A percentile compares a stretch with the other conserved stretches of the same genome.
These are phyloP conservation scores for Epichloe brachyelytri DNA, from an alignment of 2,329 filamentous ascomycete species.

Conservation along the genomic window DNA sequence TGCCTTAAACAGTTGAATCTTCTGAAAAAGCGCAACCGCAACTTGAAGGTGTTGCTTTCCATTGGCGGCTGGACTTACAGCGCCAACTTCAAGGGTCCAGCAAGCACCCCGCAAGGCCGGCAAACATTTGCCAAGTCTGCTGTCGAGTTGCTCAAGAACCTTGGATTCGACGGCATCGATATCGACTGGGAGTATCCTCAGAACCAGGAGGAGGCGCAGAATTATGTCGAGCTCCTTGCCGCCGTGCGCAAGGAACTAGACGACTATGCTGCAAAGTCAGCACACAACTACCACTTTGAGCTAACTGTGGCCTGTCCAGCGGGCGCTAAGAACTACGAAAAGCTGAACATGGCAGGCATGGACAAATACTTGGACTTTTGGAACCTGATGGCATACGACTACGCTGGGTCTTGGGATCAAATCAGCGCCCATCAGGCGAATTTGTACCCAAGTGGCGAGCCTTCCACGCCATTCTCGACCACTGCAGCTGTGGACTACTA, in stretches of 20 bases:
- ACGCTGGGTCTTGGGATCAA: conserved; percentile 68
- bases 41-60: conserved; percentile 73
- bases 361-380: conserved; percentile 57
- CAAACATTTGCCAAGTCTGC: conserved; percentile 59
- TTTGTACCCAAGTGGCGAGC: conserved; percentile 48
- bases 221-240: conserved; percentile 47
- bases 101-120: conserved; percentile 57
- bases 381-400: conserved; percentile 86
- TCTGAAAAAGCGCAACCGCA: conserved; percentile 67
- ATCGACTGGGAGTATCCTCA: conserved; percentile 59
- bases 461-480: conserved; percentile 67
- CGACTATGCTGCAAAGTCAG: conserved; percentile 34
- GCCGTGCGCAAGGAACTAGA: conserved; percentile 46
- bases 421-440: conserved; percentile 70
- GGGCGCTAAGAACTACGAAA: conserved; percentile 47
- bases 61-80: conserved; percentile 93
- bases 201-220: conserved; percentile 36
- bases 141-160: conserved; percentile 62
- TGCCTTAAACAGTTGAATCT: conserved; percentile 81
- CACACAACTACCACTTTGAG: conserved; percentile 41
- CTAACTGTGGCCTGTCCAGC: conserved; percentile 53
- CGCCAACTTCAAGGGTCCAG: conserved; percentile 65
- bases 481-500: conserved; percentile 60
- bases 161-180: conserved; percentile 64
- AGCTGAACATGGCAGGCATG: conserved; percentile 51